Conservation (phyloP, 1,284 basidiomycete genomes). For the Tilletia horrida region DNA sequence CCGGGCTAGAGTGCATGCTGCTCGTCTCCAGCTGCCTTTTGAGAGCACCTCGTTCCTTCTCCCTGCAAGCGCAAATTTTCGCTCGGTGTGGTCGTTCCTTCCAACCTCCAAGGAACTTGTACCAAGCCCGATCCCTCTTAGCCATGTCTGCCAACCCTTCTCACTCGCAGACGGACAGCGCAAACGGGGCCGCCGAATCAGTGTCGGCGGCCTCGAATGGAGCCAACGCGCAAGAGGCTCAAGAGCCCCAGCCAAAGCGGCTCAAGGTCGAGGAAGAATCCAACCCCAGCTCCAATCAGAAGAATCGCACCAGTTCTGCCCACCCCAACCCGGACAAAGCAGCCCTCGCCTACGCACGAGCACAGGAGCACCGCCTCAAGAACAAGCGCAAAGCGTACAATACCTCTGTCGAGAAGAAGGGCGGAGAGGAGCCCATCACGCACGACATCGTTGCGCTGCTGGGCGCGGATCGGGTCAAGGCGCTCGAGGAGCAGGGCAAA, state of each 20-base stretch:
- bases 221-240: too few relatives aligned
- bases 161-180: too few relatives aligned
- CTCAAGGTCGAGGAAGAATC: neutral
- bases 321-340: neutral
- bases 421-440: slow-evolving; percentile 45
- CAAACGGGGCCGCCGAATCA: too few relatives aligned
- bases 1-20: slow-evolving; percentile 1
- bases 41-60: too few relatives aligned
- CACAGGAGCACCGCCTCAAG: slow-evolving; percentile 25
- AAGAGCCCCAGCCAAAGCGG: neutral
- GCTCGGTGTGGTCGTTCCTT: too few relatives aligned
- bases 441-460: slow-evolving; percentile 49
- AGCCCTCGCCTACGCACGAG: slow-evolving; percentile 3
- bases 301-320: too few relatives aligned
- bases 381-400: slow-evolving; percentile 45
- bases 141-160: too few relatives aligned
- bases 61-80: too few relatives aligned
- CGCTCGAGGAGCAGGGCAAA: slow-evolving; percentile 34
- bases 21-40: too few relatives aligned
- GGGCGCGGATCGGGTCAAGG: slow-evolving; percentile 35
- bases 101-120: too few relatives aligned
- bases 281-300: neutral
- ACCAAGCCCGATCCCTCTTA: too few relatives aligned
- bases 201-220: too few relatives aligned
- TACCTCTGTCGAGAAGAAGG: slow-evolving; percentile 44